Base-by-base conservation (phyloP, 768 basidiomycete genomes). In the Nidula microcarpa region DNA sequence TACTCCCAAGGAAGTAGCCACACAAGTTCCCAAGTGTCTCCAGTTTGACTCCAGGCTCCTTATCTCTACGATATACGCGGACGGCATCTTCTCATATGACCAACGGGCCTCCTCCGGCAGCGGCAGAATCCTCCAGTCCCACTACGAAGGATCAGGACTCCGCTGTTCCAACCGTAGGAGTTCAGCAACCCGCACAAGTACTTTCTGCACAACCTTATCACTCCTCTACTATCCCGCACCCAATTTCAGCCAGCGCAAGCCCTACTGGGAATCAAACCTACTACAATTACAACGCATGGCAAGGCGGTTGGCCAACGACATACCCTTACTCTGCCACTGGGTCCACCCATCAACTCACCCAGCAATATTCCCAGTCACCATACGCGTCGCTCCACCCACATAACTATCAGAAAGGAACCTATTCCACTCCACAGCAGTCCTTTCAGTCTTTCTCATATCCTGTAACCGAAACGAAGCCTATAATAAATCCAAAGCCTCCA, bases 51-150 rank as follows among this genome's bases (percentile, higher is more conserved):
- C 23, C 23, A 30, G 23, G 23, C 3, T 30, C 23, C 23, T 4
- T 30, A 30, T 30, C 23, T 30, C 23, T 30, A 30, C 23, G 23
- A 2, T 30, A 30, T 30, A 30, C 4, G 23, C 23, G 23, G 23
- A 30, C 23, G 23, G 23, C 3, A 41, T 46, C 23, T 46, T 46
- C 10, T 30, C 10, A n/a, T 10, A 78, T 75, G 74, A 69, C 70
- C 37, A 70, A 68, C 55, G 74, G 72, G 47, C 72, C 72, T 32
- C 72, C 73, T 36, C 59, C 76, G 4, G 66, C 70, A 9, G 74
- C 71, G 49, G 72, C 79, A 17, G 73, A 71, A 6, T 68, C 74
- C 16, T 72, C 75, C 14, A 61, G 39, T 16, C 10, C 44, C 14
- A 11, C 4, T 46, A 46, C 23, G 13, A 30, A 30, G 4, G 23